Evolutionary conservation across 441 rosid genomes (phyloP).

Genomic region (Metrosideros polymorpha): DNA sequence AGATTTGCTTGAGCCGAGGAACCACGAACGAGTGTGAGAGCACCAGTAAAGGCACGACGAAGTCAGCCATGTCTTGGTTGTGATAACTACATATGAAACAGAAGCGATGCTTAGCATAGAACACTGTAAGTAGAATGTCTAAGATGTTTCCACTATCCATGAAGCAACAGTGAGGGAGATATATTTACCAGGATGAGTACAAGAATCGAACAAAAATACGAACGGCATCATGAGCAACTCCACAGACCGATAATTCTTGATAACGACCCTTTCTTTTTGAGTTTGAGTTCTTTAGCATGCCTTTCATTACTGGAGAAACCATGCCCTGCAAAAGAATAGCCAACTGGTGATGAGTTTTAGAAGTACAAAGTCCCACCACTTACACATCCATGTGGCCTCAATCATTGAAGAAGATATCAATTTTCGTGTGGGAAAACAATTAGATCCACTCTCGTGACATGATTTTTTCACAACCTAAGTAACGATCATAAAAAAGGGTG

Average conservation of each 20-base stretch:
- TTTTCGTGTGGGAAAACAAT: neutral
- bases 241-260: conserved; percentile 47
- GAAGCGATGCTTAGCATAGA: neutral
- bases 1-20: conserved; percentile 51
- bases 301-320: conserved; percentile 78
- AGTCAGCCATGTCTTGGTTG: conserved; percentile 62
- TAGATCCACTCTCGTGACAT: neutral
- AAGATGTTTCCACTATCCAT: neutral
- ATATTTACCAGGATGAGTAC: conserved; percentile 71
- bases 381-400: neutral
- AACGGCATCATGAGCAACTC: conserved; percentile 73
- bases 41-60: conserved; percentile 51
- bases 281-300: conserved; percentile 58
- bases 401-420: neutral
- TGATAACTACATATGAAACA: conserved; percentile 44
- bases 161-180: neutral
- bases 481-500: neutral
- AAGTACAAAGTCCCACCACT: neutral
- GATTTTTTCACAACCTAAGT: neutral
- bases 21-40: conserved; percentile 68
- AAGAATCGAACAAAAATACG: conserved; percentile 66
- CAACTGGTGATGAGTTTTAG: neutral
- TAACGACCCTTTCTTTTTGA: conserved; percentile 26
- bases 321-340: conserved; percentile 35
- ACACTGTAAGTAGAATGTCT: neutral